Evolutionary conservation across 352 stramenopile species (phyloP), one percentile per base, ranked within the genome.

Genomic region (Phytophthora ramorum): DNA sequence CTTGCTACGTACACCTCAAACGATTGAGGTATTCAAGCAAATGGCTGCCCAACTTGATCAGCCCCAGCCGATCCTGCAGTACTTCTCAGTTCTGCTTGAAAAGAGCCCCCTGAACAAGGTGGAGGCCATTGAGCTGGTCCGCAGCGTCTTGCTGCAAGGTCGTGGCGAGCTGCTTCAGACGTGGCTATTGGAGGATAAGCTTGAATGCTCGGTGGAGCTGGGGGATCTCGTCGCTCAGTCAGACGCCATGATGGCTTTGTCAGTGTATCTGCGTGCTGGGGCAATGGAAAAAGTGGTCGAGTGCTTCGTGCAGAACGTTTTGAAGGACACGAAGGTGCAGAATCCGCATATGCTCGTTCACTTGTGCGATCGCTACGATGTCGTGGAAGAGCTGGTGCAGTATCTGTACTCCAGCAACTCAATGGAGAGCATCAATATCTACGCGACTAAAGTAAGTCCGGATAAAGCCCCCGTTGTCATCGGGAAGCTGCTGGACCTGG

Each of bases 381-480:
- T 99, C 71, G 96, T 99, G 44, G 98, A 99, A 60, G 98, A 99
- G 72, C 83, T 99, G 71, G 99, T 98, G 32, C 96, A 99, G 63
- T 99, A 99, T 83, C 71, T 99, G 54, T 99, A 99, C 90, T 95
- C 97, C 51, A 99, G 99, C 92, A 99, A 99, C 82, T 76, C 99
- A 51, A 85, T 99, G 60, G 99, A 99, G 87, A 99, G 99, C 86
- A 99, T 99, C 70, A 98, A 99, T 76, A 97, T 99, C 61, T 99
- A 99, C 79, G 96, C 98, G 50, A 98, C 95, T 34, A 99, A 99
- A 75, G 88, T 96, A n/a, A 99, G 95, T 60, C 97, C 98, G 7
- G 89, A 98, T 63, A 99, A 99, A 89, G 99, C 98, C 7, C 98
- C 98, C 19, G 86, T 97, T 72, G 98, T 99, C 14, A 93, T 99